Conservation (phyloP, 331 rosid genomes). For the Quercus lobata region DNA sequence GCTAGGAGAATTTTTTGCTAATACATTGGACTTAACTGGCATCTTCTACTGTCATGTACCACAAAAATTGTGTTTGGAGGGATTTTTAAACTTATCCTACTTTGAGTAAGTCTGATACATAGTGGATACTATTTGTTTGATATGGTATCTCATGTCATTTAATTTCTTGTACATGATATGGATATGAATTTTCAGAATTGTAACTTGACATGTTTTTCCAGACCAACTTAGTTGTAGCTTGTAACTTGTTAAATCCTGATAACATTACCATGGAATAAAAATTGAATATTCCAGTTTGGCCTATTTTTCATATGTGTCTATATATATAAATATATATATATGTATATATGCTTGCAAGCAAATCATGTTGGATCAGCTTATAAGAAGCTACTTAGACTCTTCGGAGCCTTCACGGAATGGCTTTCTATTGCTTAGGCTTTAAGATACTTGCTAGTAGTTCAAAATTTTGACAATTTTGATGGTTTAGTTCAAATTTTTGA, state of each 20-base stretch:
- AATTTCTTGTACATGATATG: not conserved
- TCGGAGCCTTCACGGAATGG: not conserved
- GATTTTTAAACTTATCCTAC: constrained; percentile 37
- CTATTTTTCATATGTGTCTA: not conserved
- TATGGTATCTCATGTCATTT: not conserved
- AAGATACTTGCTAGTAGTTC: not conserved
- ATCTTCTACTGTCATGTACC: constrained; percentile 69
- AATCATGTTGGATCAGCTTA: not conserved
- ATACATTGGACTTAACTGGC: constrained; percentile 70
- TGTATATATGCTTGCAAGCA: not conserved
- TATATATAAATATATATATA: not conserved
- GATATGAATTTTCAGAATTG: not conserved
- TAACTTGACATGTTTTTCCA: not conserved
- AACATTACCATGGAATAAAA: not conserved
- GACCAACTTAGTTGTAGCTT: not conserved
- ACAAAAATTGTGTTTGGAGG: constrained; percentile 31
- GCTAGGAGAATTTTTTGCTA: constrained; percentile 65
- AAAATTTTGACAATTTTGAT: constrained; percentile 14
- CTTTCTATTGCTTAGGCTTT: constrained; percentile 10
- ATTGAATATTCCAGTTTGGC: not conserved
- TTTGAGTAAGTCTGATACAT: constrained; percentile 49
- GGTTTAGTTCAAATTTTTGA: constrained; percentile 9
- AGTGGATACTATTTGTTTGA: not conserved
- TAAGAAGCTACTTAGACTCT: not conserved
- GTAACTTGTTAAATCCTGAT: not conserved